Percentiles rank a stretch among this genome's conserved stretches.
Evolutionary conservation across 2,329 filamentous ascomycete genomes (phyloP).

Genomic region (Verruconis gallopava): DNA sequence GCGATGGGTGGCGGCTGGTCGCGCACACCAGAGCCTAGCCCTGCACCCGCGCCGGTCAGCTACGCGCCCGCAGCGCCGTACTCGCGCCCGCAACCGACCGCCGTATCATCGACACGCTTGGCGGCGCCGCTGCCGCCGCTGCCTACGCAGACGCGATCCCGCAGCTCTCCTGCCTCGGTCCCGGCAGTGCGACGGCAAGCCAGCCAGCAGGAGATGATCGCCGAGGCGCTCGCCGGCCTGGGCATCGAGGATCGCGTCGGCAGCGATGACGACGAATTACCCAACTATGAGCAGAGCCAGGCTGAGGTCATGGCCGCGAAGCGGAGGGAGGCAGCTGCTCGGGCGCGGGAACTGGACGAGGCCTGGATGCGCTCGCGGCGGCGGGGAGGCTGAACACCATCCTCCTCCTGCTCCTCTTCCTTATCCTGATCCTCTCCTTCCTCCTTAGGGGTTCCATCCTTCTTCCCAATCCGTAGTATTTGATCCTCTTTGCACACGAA

Average conservation of each 20-base stretch:
- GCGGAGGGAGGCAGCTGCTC: constrained; percentile 27
- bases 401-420: too few relatives aligned
- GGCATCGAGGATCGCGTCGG: constrained; percentile 13
- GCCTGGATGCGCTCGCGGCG: constrained; percentile 25
- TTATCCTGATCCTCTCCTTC: too few relatives aligned
- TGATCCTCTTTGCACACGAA: too few relatives aligned
- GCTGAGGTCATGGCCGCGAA: constrained; percentile 29
- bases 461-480: too few relatives aligned
- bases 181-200: neutral
- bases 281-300: constrained; percentile 35
- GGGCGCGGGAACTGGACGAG: constrained; percentile 32
- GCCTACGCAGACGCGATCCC: neutral
- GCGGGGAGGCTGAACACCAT: constrained; percentile 12
- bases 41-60: neutral
- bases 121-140: constrained; percentile 6
- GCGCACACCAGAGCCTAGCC: neutral
- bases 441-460: too few relatives aligned
- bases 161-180: neutral
- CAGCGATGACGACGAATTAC: constrained; percentile 27
- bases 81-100: neutral
- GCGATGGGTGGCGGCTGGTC: constrained; percentile 1
- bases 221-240: constrained; percentile 6
- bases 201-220: constrained; percentile 14
- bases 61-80: neutral
- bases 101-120: neutral